These are phyloP conservation scores for Geopyxis carbonaria DNA, from an alignment of 495 filamentous ascomycete species.

Conservation along the genomic window DNA sequence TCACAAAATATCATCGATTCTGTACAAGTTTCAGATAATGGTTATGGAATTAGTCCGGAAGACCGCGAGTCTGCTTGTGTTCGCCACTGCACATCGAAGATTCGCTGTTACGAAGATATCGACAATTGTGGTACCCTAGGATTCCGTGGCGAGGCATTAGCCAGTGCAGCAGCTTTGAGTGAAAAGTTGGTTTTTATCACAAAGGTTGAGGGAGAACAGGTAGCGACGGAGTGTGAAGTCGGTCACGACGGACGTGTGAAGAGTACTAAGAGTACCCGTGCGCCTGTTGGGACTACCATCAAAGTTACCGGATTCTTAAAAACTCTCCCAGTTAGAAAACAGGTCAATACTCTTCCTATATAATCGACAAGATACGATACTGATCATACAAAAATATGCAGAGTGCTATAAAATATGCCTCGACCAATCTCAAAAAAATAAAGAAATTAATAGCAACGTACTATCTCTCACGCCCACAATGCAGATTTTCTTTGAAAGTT, in stretches of 20 bases:
- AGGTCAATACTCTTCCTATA: constrained; percentile 10
- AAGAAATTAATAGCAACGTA: constrained; percentile 58
- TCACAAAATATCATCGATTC: constrained; percentile 59
- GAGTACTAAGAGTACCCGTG: constrained; percentile 28
- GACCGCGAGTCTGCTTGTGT: constrained; percentile 54
- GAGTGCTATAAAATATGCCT: constrained; percentile 40
- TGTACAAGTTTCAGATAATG: constrained; percentile 87
- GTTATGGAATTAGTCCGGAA: constrained; percentile 54
- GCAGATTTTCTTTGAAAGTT: constrained; percentile 51
- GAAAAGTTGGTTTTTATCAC: constrained; percentile 51
- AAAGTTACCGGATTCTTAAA: constrained; percentile 50
- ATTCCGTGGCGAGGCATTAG: constrained; percentile 77
- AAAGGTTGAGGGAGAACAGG: constrained; percentile 49
- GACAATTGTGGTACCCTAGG: constrained; percentile 50
- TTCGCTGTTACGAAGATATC: constrained; percentile 56
- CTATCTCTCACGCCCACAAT: constrained; percentile 48
- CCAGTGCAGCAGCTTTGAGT: constrained; percentile 55
- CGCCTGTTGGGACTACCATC: constrained; percentile 65
- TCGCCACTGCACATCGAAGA: constrained; percentile 72
- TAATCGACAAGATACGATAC: not conserved
- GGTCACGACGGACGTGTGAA: constrained; percentile 34
- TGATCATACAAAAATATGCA: no score
- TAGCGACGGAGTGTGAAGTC: constrained; percentile 39
- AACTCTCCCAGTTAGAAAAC: constrained; percentile 54
- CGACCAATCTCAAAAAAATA: constrained; percentile 45